Conservation (phyloP, 2,329 filamentous ascomycete species). For the Leptographium radiaticola region DNA sequence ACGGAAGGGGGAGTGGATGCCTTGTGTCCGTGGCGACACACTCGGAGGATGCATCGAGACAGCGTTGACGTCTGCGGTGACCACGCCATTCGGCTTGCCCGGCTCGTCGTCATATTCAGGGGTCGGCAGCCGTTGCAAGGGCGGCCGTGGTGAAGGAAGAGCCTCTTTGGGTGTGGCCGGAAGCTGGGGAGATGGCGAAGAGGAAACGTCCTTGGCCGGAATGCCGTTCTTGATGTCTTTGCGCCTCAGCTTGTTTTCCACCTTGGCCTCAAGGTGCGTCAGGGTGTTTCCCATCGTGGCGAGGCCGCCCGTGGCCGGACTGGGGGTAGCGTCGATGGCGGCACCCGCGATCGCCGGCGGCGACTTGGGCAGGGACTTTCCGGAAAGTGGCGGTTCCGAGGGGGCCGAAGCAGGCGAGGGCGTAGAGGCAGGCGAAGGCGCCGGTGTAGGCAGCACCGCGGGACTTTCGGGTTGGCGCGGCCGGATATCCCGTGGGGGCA, state of each 20-base stretch:
- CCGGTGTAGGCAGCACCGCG: no score
- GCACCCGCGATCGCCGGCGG: neutral
- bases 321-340: neutral
- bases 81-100: slow-evolving; percentile 15
- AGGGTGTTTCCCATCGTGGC: slow-evolving; percentile 15
- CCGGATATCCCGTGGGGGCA: no score
- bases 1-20: neutral
- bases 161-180: neutral
- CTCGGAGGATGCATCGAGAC: no score
- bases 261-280: slow-evolving; percentile 15
- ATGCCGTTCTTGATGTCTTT: neutral
- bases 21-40: neutral
- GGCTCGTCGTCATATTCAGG: slow-evolving; percentile 35
- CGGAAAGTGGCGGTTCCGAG: neutral
- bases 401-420: neutral
- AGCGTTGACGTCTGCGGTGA: no score
- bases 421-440: neutral
- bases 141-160: slow-evolving; percentile 3
- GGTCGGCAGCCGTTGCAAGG: slow-evolving; percentile 28
- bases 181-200: neutral
- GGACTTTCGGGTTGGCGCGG: no score
- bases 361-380: no score
- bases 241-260: slow-evolving; percentile 9
- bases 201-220: neutral
- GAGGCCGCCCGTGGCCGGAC: neutral